Percentiles rank a stretch among this genome's conserved stretches.
Evolutionary conservation across 768 basidiomycete species (phyloP).

Genomic region (Pleurotus tuber-regium): DNA sequence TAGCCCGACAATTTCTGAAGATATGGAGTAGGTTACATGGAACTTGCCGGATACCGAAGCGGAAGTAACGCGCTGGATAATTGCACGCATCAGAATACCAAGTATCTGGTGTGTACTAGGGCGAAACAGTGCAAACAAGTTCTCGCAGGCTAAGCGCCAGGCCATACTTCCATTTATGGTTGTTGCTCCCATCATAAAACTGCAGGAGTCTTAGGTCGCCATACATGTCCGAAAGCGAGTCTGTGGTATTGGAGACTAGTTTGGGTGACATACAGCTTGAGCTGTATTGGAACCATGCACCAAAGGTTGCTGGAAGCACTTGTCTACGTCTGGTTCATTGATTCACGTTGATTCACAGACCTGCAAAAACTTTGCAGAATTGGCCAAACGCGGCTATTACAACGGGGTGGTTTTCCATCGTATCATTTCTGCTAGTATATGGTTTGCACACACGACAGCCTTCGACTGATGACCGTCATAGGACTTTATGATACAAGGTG

Average conservation of each 20-base stretch:
- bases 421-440: conserved; percentile 69
- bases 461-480: conserved; percentile 29
- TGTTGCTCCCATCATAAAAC: too few relatives aligned
- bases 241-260: conserved; percentile 78
- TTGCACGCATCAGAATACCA: conserved; percentile 68
- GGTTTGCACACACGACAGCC: not conserved
- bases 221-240: conserved; percentile 34
- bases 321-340: conserved; percentile 19
- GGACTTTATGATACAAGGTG: conserved; percentile 98
- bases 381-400: conserved; percentile 91
- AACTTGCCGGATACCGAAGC: conserved; percentile 80
- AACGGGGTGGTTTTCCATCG: conserved; percentile 89
- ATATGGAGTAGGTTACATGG: not conserved
- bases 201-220: not conserved
- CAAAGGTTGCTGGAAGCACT: conserved; percentile 39
- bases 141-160: too few relatives aligned
- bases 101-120: too few relatives aligned
- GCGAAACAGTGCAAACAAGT: too few relatives aligned
- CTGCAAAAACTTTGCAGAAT: conserved; percentile 92
- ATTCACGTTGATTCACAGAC: conserved; percentile 50
- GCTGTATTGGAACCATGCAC: conserved; percentile 91
- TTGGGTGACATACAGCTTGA: conserved; percentile 88
- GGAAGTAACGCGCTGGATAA: conserved; percentile 78
- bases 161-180: too few relatives aligned
- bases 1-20: not conserved